These are phyloP conservation scores for Chimonanthus salicifolius DNA, from an alignment of 164 flowering plant species.

Conservation along the genomic window DNA sequence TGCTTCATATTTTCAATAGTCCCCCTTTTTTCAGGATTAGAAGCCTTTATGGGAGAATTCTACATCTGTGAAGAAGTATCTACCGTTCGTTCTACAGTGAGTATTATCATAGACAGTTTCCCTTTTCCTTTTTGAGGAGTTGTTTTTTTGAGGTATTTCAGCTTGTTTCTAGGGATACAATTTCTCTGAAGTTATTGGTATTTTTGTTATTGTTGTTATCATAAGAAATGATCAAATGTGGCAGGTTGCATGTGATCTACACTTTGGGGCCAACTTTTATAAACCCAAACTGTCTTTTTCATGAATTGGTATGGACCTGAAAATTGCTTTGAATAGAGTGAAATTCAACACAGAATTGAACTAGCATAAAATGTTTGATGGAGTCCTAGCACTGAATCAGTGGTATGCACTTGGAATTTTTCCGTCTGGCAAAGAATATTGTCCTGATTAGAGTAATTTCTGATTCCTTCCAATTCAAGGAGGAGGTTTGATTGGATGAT, in stretches of 20 bases:
- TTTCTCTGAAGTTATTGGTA: neutral
- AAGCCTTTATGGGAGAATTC: slow-evolving; percentile 29
- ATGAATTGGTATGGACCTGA: neutral
- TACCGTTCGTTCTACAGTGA: slow-evolving; percentile 24
- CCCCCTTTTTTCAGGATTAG: slow-evolving; percentile 17
- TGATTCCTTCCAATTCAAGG: neutral
- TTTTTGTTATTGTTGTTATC: neutral
- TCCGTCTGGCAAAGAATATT: too few relatives aligned
- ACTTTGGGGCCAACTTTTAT: neutral
- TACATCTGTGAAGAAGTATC: slow-evolving; percentile 10
- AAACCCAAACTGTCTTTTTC: neutral
- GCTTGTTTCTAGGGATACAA: neutral
- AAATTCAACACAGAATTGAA: neutral
- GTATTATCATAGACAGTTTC: slow-evolving; percentile 7
- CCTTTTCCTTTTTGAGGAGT: neutral
- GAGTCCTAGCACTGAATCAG: neutral
- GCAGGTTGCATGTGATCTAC: neutral
- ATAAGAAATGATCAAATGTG: neutral
- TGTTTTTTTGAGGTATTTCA: neutral
- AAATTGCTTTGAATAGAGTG: neutral
- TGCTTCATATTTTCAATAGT: neutral
- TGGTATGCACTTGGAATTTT: too few relatives aligned
- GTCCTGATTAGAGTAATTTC: neutral
- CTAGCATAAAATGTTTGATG: neutral
- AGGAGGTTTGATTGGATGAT: neutral